Percentiles rank a stretch among this genome's conserved stretches.
Conservation (phyloP, 1,284 basidiomycete species). For the Austropuccinia psidii region DNA sequence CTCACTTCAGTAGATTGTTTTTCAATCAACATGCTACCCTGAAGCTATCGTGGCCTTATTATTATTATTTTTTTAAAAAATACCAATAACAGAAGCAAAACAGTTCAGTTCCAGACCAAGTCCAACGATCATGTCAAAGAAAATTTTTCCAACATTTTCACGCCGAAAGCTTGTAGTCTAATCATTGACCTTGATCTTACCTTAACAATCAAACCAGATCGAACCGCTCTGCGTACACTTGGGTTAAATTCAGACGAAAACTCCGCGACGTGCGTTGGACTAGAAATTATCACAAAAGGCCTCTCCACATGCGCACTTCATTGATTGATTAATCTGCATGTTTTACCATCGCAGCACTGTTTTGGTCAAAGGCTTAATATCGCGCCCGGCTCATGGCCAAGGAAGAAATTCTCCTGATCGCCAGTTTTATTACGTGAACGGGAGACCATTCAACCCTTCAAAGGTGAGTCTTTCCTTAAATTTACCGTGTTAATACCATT, state of each 20-base stretch:
- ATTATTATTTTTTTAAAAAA: constrained; percentile 19
- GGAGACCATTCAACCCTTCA: constrained; percentile 70
- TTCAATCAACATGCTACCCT: not conserved
- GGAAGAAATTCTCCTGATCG: constrained; percentile 73
- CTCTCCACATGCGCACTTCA: not conserved
- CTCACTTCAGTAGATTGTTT: not conserved
- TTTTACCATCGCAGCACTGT: constrained; percentile 49
- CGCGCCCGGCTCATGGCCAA: constrained; percentile 62
- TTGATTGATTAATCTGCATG: not conserved
- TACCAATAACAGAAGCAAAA: constrained; percentile 54
- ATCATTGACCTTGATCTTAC: constrained; percentile 65
- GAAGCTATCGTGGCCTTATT: not conserved
- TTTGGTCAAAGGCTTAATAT: constrained; percentile 66
- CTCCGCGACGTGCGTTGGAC: constrained; percentile 31
- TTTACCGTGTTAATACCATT: constrained; percentile 31
- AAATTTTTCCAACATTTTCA: constrained; percentile 73
- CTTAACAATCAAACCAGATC: constrained; percentile 63
- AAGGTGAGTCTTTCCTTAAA: constrained; percentile 54
- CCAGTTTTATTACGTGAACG: constrained; percentile 92
- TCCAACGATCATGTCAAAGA: constrained; percentile 58
- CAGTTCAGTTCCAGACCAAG: constrained; percentile 64
- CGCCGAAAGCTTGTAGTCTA: constrained; percentile 66
- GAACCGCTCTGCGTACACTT: constrained; percentile 44
- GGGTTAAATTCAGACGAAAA: constrained; percentile 23
- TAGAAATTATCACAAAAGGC: not conserved